Percentiles rank a stretch among this genome's conserved stretches.
These are phyloP conservation scores for Vaccinium macrocarpon DNA, from an alignment of 148 eudicot species.

Conservation along the genomic window DNA sequence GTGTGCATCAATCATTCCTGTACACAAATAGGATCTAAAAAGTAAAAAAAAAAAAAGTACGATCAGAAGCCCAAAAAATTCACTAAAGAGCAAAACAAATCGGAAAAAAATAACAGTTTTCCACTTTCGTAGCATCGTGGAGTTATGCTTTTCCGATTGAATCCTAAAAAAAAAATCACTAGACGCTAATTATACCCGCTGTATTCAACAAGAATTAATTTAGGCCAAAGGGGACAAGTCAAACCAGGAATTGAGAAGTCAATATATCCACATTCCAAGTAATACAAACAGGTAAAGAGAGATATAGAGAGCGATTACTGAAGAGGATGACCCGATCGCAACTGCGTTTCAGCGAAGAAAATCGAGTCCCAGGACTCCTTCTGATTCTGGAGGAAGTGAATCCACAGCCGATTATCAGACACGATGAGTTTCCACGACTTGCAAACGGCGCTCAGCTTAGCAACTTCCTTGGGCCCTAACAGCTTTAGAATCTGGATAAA, in stretches of 20 bases:
- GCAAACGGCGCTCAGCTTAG: constrained; percentile 50
- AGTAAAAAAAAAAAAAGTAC: no score
- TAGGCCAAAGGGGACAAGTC: neutral
- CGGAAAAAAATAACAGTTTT: no score
- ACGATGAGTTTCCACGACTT: constrained; percentile 53
- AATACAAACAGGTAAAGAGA: neutral
- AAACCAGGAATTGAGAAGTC: neutral
- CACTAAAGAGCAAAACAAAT: no score
- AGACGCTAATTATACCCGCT: no score
- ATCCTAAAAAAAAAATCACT: no score
- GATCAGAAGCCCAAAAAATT: no score
- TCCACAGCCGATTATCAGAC: constrained; percentile 68
- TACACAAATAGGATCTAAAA: no score
- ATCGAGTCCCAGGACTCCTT: constrained; percentile 53
- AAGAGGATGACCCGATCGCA: constrained; percentile 50
- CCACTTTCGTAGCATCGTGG: no score
- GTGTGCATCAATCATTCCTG: no score
- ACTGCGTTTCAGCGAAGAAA: constrained; percentile 58
- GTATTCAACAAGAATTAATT: no score
- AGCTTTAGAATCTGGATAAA: constrained; percentile 46
- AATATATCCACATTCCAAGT: neutral
- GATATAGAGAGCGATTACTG: constrained; percentile 19
- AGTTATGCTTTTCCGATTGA: no score
- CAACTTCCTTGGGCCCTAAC: constrained; percentile 59
- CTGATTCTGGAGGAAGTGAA: constrained; percentile 54